Base-by-base conservation (phyloP, 169 alveolate genomes). In the Plasmodium ovale region DNA sequence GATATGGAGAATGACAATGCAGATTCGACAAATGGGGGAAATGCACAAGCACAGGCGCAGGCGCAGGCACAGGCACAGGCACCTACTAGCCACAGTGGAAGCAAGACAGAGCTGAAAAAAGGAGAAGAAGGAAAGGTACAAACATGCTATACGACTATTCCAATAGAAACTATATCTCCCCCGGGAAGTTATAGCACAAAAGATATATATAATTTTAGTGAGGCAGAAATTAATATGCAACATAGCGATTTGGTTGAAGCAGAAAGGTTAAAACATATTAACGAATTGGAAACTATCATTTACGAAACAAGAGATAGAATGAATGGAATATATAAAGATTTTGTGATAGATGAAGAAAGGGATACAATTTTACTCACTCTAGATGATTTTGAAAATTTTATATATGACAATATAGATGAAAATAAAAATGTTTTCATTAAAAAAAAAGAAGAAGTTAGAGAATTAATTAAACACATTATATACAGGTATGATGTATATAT, bases 231-330 rank as follows among this genome's bases (percentile, higher is more conserved):
- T 12, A 92, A 85, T 59, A 89, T 88, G 64, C 84, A 72, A 14
- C 74, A 79, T 39, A 87, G 88, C 64, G 96, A 93, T 71, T 6
- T 70, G 21, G 21, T 72, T 31, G 96, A 93, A 59, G 91, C 79
- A 59, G 92, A 91, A 31, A 53, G 96, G 23, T 58, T 93, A 70
- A 88, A 70, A 77, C 87, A 92, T 47, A 62, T 88, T 23, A 93
- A 93, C 67, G 96, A 93, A 59, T 73, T 93, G 21, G 96, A 93
- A 54, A 93, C 96, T 27, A 71, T 87, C 60, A 88, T 93, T 4
- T 93, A 93, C 59, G 87, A 87, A 37, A 92, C 90, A n/a, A 72
- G 93, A 62, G 92, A 87, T 53, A 60, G 92, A 53, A 29, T 93
- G 72, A 74, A 89, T 44, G 94, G 92, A 25, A 87, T 94, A 19